Conservation (phyloP, 192 early-diverging fungal species). For the Podila epicladia region DNA sequence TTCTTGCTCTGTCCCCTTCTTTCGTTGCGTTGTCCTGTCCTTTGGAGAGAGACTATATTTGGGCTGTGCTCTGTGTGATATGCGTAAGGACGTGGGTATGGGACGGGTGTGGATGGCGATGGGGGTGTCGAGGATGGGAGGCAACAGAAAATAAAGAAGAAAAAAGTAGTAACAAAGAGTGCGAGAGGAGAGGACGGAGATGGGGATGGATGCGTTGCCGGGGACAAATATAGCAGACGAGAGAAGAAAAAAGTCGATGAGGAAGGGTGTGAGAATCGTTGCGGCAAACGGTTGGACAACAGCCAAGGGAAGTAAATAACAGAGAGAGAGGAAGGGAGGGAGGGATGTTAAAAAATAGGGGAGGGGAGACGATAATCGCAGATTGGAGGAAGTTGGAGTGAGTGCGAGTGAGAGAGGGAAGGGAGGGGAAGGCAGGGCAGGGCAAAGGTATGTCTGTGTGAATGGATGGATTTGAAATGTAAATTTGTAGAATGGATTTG, state of each 20-base stretch:
- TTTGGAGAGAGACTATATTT: background rate
- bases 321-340: constrained; percentile 1
- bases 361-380: background rate
- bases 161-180: background rate
- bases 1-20: no score
- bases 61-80: background rate
- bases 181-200: background rate
- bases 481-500: no score
- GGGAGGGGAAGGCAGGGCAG: background rate
- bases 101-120: background rate
- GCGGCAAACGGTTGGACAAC: constrained; percentile 4
- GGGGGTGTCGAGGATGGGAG: background rate
- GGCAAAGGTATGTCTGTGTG: background rate
- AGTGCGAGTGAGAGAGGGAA: background rate
- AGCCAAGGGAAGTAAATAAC: background rate
- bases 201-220: background rate
- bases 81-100: background rate
- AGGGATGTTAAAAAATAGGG: no score
- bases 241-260: background rate
- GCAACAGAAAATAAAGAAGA: background rate
- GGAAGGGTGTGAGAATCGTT: background rate
- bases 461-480: background rate
- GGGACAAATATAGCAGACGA: background rate
- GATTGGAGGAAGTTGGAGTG: background rate
- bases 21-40: no score